Evolutionary conservation across 108 stramenopile genomes (phyloP).

Genomic region (Bacterosira constricta): DNA sequence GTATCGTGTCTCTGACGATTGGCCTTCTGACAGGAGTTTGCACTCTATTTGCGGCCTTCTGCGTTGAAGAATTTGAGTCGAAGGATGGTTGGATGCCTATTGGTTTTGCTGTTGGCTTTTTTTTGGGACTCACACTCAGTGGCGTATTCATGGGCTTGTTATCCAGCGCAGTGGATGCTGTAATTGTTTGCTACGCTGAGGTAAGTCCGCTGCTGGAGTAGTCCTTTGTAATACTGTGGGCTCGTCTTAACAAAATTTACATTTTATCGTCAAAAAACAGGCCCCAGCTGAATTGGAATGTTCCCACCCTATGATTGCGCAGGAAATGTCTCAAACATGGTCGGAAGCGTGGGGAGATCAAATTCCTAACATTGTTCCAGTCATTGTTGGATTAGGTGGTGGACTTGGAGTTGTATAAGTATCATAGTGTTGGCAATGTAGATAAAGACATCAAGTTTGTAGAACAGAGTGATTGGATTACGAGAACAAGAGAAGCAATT

Average conservation of each 20-base stretch:
- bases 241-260: slow-evolving; percentile 22
- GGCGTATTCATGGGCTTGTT: slow-evolving; percentile 47
- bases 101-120: slow-evolving; percentile 35
- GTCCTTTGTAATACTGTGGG: slow-evolving; percentile 30
- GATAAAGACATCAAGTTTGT: no score
- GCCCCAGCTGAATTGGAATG: slow-evolving; percentile 37
- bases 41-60: slow-evolving; percentile 24
- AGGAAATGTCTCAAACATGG: slow-evolving; percentile 44
- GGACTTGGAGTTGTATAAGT: slow-evolving; percentile 25
- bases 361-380: slow-evolving; percentile 7
- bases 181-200: slow-evolving; percentile 87
- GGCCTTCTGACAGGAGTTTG: slow-evolving; percentile 32
- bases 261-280: neutral
- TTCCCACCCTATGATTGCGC: slow-evolving; percentile 37
- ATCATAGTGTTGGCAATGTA: no score
- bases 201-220: slow-evolving; percentile 30
- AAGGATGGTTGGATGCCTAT: slow-evolving; percentile 24
- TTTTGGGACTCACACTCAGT: slow-evolving; percentile 47
- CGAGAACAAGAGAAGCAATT: no score
- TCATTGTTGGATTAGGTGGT: slow-evolving; percentile 28
- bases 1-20: slow-evolving; percentile 24
- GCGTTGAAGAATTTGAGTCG: slow-evolving; percentile 28
- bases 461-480: no score
- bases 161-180: slow-evolving; percentile 70
- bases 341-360: slow-evolving; percentile 28